Evolutionary conservation across 208 protist genomes (phyloP), one percentile per base, ranked within the genome.

Genomic region (Endotrypanum monterogeii): DNA sequence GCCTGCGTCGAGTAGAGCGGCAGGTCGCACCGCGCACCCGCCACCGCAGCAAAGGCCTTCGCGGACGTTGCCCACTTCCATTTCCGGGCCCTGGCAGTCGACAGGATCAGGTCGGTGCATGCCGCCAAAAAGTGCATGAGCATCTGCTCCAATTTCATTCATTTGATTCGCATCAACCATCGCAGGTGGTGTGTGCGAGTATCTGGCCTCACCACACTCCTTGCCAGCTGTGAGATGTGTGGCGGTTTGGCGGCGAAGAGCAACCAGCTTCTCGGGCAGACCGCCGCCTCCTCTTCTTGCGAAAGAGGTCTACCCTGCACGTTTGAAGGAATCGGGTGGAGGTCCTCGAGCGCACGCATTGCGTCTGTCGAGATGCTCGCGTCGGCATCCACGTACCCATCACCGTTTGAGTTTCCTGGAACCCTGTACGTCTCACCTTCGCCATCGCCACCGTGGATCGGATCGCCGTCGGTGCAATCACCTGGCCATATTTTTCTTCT

Each of bases 11-110:
- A 61, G 48, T 71, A 71, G n/a, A 71, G 46, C 50, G 67, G n/a
- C 52, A 71, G 48, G 67, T 71, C 67, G n/a, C 67, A 51, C 50
- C 57, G 67, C 9, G 67, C 46, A 12, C 67, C 67, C 67, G 67
- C 67, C 48, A 71, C 51, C 28, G 51, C 67, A 57, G 67, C 67
- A 71, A 71, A 71, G 28, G 67, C 52, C 67, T 71, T 71, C 4
- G 67, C 67, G 30, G 67, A 61, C 67, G 67, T 71, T 28, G 67
- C 67, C 67, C 67, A 60, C 67, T 71, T 71, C 67, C 67, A 60
- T 20, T 51, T 46, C 1, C 67, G 67, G 8, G 67, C 67, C 48
- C 67, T 48, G 28, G 46, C 67, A 30, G 67, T 71, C 67, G 67
- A 35, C 67, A 71, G 44, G 67, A 71, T 71, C 30, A 71, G 67